These are phyloP conservation scores for Saxophila tyrrhenica DNA, from an alignment of 495 filamentous ascomycete genomes.

Conservation along the genomic window DNA sequence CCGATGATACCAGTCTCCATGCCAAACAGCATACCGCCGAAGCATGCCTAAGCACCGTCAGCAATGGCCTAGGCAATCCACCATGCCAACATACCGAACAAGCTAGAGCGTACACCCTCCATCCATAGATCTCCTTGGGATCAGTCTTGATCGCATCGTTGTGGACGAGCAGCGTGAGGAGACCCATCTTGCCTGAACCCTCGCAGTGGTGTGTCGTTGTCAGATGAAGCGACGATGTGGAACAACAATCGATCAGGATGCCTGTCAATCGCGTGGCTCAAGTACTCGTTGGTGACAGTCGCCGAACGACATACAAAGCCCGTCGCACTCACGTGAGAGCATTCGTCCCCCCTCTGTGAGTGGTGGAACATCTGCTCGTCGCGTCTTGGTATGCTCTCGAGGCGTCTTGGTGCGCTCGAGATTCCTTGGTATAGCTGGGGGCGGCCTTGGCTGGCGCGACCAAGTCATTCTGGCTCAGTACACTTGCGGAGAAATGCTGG, in stretches of 20 bases:
- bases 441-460: neutral
- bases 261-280: too few relatives aligned
- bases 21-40: constrained; percentile 38
- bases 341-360: neutral
- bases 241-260: too few relatives aligned
- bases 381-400: neutral
- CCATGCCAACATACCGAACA: constrained; percentile 33
- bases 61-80: neutral
- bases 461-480: too few relatives aligned
- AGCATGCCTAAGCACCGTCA: constrained; percentile 27
- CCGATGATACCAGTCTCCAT: constrained; percentile 57
- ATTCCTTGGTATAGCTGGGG: too few relatives aligned
- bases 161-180: constrained; percentile 56
- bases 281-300: too few relatives aligned
- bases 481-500: too few relatives aligned
- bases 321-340: neutral
- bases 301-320: neutral
- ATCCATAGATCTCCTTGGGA: constrained; percentile 67
- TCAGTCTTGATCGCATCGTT: constrained; percentile 70
- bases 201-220: too few relatives aligned
- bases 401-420: too few relatives aligned
- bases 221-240: too few relatives aligned
- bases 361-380: neutral
- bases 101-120: constrained; percentile 59
- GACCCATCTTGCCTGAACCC: constrained; percentile 1